Evolutionary conservation across 352 stramenopile genomes (phyloP), one percentile per base, ranked within the genome.

Genomic region (Pythium angustatum): DNA sequence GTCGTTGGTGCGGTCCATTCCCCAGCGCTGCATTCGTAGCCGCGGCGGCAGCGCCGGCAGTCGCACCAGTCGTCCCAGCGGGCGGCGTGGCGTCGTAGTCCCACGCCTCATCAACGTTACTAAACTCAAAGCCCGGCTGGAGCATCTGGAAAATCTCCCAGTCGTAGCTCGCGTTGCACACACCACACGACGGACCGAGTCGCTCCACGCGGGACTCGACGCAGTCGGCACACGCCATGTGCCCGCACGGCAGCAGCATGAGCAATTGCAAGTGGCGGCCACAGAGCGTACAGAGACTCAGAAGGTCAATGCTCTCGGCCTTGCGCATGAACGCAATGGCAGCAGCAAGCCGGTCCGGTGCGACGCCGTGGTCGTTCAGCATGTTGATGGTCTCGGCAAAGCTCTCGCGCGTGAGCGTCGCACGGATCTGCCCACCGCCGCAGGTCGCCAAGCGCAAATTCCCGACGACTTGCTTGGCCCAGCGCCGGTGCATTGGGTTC

Each of bases 201-300:
- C 67, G 57, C 34, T 81, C 58, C n/a, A 94, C 74, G 19, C 75
- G 71, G 34, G 87, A 79, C 73, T 97, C 84, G 5, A 97, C 77
- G 58, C 96, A 99, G 64, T 98, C 94, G 1, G 92, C 88, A 66
- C 96, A 99, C 45, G 96, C 82, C 15, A 98, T 66, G 71, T 96
- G 78, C 2, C 90, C 91, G 69, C 96, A 99, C 15, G 93, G 92
- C 17, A 98, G 76, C 15, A 99, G 72, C 76, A 98, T 91, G 0
- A 98, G 73, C 40, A 95, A 75, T 52, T 94, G 87, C 5, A 98
- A 63, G 28, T 91, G 66, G 2, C 95, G 74, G 10, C 70, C 77
- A 68, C 96, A 99, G n/a, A 74, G 72, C 24, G 76, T 76, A 73
- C 96, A 98, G 15, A 75, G n/a, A 9, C 72, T 92, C 27, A 75